These are phyloP conservation scores for Dictyostelium intermedium DNA, from an alignment of 78 protist genomes.

Conservation along the genomic window DNA sequence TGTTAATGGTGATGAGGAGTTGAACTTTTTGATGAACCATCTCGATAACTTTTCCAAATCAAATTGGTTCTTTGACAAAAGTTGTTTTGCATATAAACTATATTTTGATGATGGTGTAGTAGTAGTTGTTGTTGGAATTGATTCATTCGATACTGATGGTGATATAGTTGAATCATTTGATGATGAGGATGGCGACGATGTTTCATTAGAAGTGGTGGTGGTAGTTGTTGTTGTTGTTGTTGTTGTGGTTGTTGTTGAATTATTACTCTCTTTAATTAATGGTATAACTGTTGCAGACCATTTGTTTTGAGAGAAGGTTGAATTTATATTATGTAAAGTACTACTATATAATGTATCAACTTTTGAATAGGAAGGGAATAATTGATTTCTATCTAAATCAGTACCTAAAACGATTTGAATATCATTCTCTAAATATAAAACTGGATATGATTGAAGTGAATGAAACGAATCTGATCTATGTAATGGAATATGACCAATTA, in stretches of 20 bases:
- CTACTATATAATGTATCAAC: conserved; percentile 28
- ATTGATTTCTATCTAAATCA: conserved; percentile 62
- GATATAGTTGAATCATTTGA: background rate
- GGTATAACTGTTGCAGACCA: conserved; percentile 68
- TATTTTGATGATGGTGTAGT: background rate
- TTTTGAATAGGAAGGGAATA: conserved; percentile 52
- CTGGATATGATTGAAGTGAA: conserved; percentile 47
- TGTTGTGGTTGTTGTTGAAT: background rate
- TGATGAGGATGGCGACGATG: background rate
- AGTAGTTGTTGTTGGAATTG: background rate
- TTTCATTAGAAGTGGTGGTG: background rate
- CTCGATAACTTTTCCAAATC: conserved; percentile 53
- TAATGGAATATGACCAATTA: conserved; percentile 47
- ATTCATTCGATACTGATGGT: background rate
- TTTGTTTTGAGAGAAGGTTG: conserved; percentile 18
- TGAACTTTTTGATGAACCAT: conserved; percentile 64
- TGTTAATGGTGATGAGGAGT: conserved; percentile 26
- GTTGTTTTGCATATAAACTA: background rate
- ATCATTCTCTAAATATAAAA: conserved; percentile 42
- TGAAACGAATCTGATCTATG: conserved; percentile 70
- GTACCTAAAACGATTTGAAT: conserved; percentile 64
- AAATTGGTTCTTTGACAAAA: conserved; percentile 57
- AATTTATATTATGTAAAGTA: conserved; percentile 39
- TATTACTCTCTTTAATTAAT: background rate
- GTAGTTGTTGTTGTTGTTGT: background rate